Evolutionary conservation across 2,329 filamentous ascomycete genomes (phyloP).

Genomic region (Pyrenochaeta sp.): DNA sequence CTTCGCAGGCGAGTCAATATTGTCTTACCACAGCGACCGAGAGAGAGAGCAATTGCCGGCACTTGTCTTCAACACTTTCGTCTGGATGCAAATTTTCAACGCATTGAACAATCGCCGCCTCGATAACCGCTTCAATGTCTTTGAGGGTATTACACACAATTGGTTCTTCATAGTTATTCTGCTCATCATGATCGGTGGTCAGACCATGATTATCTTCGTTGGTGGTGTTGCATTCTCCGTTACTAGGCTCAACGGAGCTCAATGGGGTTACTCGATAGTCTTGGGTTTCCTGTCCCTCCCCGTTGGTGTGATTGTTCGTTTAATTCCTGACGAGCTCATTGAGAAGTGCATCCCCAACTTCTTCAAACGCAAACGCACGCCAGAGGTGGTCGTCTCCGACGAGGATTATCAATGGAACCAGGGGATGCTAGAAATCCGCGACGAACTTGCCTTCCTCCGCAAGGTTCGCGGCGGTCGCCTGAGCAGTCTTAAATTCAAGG

Average conservation of each 20-base stretch:
- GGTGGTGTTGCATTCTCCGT: constrained; percentile 85
- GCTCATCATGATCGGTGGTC: constrained; percentile 84
- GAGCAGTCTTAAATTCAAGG: constrained; percentile 81
- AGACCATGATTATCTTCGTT: constrained; percentile 88
- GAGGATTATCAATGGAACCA: constrained; percentile 70
- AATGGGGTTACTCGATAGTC: constrained; percentile 89
- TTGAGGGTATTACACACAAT: constrained; percentile 85
- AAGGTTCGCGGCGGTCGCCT: constrained; percentile 82
- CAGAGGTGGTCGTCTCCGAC: constrained; percentile 55
- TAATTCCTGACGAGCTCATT: constrained; percentile 78
- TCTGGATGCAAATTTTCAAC: constrained; percentile 99
- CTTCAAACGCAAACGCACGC: constrained; percentile 53
- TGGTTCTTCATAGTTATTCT: constrained; percentile 91
- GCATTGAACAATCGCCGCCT: constrained; percentile 96
- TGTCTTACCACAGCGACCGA: constrained; percentile 62
- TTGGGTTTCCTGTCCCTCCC: constrained; percentile 87
- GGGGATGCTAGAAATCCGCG: constrained; percentile 76
- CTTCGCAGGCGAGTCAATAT: constrained; percentile 72
- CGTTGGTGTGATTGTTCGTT: constrained; percentile 79
- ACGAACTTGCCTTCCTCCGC: constrained; percentile 83
- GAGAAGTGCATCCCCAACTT: constrained; percentile 52
- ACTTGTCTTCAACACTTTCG: constrained; percentile 96
- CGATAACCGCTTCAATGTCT: constrained; percentile 95
- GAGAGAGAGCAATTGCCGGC: constrained; percentile 68
- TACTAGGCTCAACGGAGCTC: constrained; percentile 70